These are phyloP conservation scores for Arthrobotrys sphaeroides DNA, from an alignment of 2,329 filamentous ascomycete species.

Conservation along the genomic window DNA sequence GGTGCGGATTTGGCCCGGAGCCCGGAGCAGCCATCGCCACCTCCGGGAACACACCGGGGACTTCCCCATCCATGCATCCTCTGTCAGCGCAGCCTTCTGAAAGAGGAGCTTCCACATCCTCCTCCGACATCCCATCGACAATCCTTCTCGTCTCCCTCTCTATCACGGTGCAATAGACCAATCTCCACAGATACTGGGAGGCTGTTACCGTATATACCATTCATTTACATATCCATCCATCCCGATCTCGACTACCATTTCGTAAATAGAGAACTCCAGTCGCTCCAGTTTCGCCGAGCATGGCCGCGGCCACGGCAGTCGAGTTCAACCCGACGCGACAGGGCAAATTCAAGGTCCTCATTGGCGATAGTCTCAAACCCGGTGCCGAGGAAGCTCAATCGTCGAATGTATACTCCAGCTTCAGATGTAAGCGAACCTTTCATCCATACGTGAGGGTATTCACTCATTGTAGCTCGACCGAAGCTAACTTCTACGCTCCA, in stretches of 20 bases:
- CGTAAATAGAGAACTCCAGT: neutral
- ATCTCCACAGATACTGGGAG: neutral
- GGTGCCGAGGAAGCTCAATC: conserved; percentile 29
- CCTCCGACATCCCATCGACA: neutral
- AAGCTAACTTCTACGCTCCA: neutral
- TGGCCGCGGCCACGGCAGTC: conserved; percentile 31
- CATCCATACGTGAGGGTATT: too few species aligned
- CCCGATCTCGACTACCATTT: neutral
- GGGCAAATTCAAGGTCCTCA: conserved; percentile 52
- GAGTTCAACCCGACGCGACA: conserved; percentile 53
- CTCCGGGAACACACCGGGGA: neutral
- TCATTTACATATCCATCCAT: neutral
- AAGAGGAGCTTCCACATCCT: neutral
- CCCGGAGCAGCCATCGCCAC: neutral
- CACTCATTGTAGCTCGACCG: neutral
- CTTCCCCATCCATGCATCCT: neutral
- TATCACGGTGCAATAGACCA: neutral
- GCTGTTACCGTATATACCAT: too few species aligned
- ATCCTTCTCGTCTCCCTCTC: neutral
- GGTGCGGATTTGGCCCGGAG: neutral
- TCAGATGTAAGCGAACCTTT: conserved; percentile 28
- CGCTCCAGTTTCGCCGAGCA: neutral
- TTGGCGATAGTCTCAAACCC: conserved; percentile 46
- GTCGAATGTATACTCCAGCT: conserved; percentile 38
- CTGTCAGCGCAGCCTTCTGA: conserved; percentile 20